phyloP scores from a whole-genome alignment of 1,139 yeast genomes.

The Hansenula lynferdii region DNA sequence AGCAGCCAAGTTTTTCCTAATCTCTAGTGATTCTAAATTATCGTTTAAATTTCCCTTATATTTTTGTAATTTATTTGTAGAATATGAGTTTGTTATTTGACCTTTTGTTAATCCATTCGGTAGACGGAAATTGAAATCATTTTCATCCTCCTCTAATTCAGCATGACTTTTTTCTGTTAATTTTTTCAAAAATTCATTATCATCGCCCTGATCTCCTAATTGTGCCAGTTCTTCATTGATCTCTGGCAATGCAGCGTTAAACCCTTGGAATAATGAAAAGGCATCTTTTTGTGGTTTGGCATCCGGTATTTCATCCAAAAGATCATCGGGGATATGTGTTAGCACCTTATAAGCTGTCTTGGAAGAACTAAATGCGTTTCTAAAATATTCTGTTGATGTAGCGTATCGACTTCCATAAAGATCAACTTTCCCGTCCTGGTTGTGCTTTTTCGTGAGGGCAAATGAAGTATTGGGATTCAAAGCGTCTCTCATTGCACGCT shows the following conservation, averaged over 20 bases:
- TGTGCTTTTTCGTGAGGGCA: conserved; percentile 12
- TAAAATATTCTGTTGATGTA: conserved; percentile 27
- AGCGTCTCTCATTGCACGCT: conserved; percentile 43
- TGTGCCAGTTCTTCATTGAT: conserved; percentile 32
- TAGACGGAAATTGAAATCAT: conserved; percentile 22
- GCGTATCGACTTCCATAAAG: conserved; percentile 25
- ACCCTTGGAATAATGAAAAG: conserved; percentile 63
- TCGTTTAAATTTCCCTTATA: conserved; percentile 38
- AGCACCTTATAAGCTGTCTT: conserved; percentile 40
- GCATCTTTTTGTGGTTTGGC: conserved; percentile 13
- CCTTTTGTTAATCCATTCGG: conserved; percentile 35
- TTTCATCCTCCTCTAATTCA: conserved; percentile 15
- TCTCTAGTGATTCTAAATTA: conserved; percentile 49
- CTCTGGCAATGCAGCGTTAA: conserved; percentile 51
- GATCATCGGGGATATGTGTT: conserved; percentile 50
- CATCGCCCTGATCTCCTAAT: conserved; percentile 15
- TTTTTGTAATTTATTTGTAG: conserved; percentile 30
- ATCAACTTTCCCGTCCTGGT: conserved; percentile 11
- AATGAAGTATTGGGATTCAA: conserved; percentile 25
- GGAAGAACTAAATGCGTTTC: conserved; percentile 25
- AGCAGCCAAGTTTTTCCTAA: conserved; percentile 59
- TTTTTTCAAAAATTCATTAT: conserved; percentile 14
- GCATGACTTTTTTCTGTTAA: conserved; percentile 11
- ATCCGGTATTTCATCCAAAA: conserved; percentile 46
- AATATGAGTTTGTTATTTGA: conserved; percentile 35